Evolutionary conservation across 2,329 filamentous ascomycete species (phyloP), one percentile per base, ranked within the genome.

Genomic region (Zasmidium citrigriseum): DNA sequence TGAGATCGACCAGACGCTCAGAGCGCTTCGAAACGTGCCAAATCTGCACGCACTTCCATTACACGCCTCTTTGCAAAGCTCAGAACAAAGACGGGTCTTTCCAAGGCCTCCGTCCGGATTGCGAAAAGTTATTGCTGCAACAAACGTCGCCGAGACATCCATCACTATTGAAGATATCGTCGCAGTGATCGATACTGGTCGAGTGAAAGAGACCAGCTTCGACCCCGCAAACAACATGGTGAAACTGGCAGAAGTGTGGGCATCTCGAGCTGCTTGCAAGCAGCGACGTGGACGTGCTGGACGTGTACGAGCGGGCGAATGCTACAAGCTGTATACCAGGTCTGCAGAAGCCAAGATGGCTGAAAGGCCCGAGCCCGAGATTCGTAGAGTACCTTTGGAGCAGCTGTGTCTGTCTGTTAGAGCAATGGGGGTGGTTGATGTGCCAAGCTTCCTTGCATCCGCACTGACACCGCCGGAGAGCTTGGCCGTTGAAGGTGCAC

Each of bases 101-200:
- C 82, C 85, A 24, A 81, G 82, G 14, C 78, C 95, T 3, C 93
- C 93, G 0, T 73, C 78, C 2, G 92, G 92, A 0, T 93, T 91
- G 75, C 84, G 95, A 34, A 99, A 99, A 76, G 86, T 99, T 12
- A 90, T 99, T 29, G 90, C 93, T 5, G 91, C 95, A 1, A 99
- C 95, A 46, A 99, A 99, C 69, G 93, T 99, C 2, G 95, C 95
- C 1, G 95, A 99, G 74, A 99, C 95, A 0, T 98, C 95, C 1
- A 98, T 99, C 72, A 99, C 95, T 0, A 99, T 99, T 60, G 93
- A 97, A 71, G 95, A 99, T 71, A 90, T 99, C 54, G 90, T 98
- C 2, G 93, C 91, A 1, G 95, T 99, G 47, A 93, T 99, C 63
- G 95, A 99, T 73, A 95, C 89, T 11, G 95, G 95, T 24, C 88